Evolutionary conservation across 1,284 basidiomycete genomes (phyloP), one percentile per base, ranked within the genome.

Genomic region (Irpex rosettiformis): DNA sequence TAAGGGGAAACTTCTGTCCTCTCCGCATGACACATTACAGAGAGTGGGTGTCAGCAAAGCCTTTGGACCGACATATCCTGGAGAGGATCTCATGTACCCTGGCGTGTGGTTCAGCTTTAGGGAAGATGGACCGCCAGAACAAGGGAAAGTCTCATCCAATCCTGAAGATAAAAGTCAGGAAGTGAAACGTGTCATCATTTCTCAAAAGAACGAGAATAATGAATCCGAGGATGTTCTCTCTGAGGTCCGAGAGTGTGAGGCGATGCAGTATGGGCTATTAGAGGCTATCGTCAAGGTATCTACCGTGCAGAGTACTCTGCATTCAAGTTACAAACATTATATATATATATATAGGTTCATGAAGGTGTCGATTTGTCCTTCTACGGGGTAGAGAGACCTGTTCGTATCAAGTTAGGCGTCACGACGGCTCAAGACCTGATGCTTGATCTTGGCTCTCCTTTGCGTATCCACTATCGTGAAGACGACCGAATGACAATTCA

Each of bases 401-500:
- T 92, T n/a, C 79, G 81, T 42, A 73, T 94, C 55, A 77, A 76
- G n/a, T 70, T 96, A n/a, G 85, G 89, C n/a, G 75, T 83, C 61
- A 94, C 91, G 4, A 93, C 87, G 2, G 85, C 89, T 1, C 91
- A 95, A 70, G 93, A 94, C 69, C 73, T 95, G 28, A 81, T 78
- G 2, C 77, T 89, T 33, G 91, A 93, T 64, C 75, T 96, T 5
- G 93, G 93, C 2, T 78, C 89, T 10, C 93, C 93, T 5, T 73
- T 86, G n/a, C 79, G 88, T 43, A 77, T 86, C 56, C 88, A 90
- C 70, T 91, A 91, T 74, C 93, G 94, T 69, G 91, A 94, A 62
- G 93, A 95, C 66, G 88, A 93, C 64, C 77, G 93, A 58, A 89
- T 96, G 85, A 82, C 82, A 16, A 93, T 93, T 42, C 91, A 93